Base-by-base conservation (phyloP, 2,329 filamentous ascomycete genomes). In the Apiospora sp. region DNA sequence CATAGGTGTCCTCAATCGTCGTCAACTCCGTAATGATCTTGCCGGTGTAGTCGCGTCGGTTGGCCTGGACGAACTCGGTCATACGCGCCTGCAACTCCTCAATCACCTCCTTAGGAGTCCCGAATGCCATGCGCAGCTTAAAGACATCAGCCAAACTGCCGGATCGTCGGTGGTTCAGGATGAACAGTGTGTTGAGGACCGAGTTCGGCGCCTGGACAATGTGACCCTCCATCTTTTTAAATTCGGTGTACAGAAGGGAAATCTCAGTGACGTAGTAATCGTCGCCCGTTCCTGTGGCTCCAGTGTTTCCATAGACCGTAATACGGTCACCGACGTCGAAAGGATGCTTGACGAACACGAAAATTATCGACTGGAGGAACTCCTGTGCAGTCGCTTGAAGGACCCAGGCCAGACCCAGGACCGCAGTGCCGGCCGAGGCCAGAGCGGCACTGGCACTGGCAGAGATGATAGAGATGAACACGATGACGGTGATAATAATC, bases 211-310 rank as follows among this genome's bases (percentile, higher is more conserved):
- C 96, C 82, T 98, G 96, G 0, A 98, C 96, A 34, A 98, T 92
- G 78, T 98, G 95, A 1, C 96, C 96, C 82, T 98, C 93, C 93
- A 98, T 96, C 86, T 98, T 98, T 87, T 98, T 98, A 86, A 98
- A 98, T 79, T 98, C 96, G 19, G 96, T 98, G 81, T 96, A 98
- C 22, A 98, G 88, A 1, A 98, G 87, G 1, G 94, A 93, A 71
- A 98, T 97, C 79, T 98, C 94, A 71, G 97, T 97, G 71, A 98
- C 95, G 76, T 97, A 98, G 83, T 98, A 98, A 78, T 98, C 96
- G 77, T 98, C 96, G 67, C 95, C 95, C 48, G 88, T 90, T 79
- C 94, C 88, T 22, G 88, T 81, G n/a, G 91, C 88, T 74, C 96
- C 96, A 0, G 94, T 94, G 78, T 95, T 97, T 71, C 95, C 95